Base-by-base conservation (phyloP, 169 alveolate species). In the Plasmodium ovale region DNA sequence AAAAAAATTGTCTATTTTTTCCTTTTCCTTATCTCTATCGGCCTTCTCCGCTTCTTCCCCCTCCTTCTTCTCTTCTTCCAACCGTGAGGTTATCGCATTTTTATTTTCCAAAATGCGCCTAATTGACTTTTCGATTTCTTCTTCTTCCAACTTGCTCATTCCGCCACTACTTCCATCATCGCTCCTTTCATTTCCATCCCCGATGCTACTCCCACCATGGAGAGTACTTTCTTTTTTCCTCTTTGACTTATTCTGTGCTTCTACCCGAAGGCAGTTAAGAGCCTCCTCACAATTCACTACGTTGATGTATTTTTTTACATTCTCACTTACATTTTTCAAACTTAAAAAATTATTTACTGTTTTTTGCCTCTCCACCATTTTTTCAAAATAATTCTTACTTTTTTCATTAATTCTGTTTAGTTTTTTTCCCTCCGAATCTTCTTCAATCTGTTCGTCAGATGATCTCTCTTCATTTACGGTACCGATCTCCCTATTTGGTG, bases 221-320 rank as follows among this genome's bases (percentile, higher is more conserved):
- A 6, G 14, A 27, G 6, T 68, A 68, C 19, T 31, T 35, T 23
- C 27, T 14, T 49, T 51, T 56, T 44, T 82, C 25, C n/a, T 19
- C 14, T 51, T 51, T 0, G 53, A 42, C 25, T 64, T 64, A 16
- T 39, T 54, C 47, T 29, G 25, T 56, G 29, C 29, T 19, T 64
- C 71, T 23, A 37, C 33, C 25, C 49, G 23, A 1, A 79, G 27
- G 6, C 65, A 19, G 9, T 54, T 82, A 39, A 31, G 51, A 2
- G 84, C 90, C 12, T 67, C 82, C 12, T 82, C 82, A 65, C 51
- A 82, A 42, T 67, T 67, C 31, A 65, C 64, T 23, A 82, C 42
- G 23, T 25, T 65, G 23, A 82, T 19, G 65, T 82, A 6, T 25
- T 82, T 54, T 82, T 82, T 62, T 31, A 82, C 60, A 82, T 69